A percentile compares a stretch with the other conserved stretches of the same genome.
Evolutionary conservation across 2,329 filamentous ascomycete species (phyloP).

Genomic region (Paecilomyces fulvus): DNA sequence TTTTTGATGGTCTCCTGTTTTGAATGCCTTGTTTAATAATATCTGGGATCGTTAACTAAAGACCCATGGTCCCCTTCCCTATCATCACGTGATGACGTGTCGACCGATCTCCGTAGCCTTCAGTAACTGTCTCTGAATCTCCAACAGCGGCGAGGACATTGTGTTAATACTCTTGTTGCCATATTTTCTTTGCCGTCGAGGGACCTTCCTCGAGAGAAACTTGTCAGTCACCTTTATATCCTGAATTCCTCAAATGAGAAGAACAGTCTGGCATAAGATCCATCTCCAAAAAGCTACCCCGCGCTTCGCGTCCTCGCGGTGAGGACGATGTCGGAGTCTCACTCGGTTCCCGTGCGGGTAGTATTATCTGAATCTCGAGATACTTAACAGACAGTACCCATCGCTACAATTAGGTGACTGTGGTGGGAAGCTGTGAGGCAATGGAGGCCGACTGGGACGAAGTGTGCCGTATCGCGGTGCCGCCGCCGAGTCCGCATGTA

Average conservation of each 20-base stretch:
- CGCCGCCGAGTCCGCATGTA: constrained; percentile 63
- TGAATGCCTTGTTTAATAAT: background rate
- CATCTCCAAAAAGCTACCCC: constrained; percentile 20
- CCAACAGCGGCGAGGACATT: background rate
- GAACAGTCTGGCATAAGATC: background rate
- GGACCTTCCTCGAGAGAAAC: background rate
- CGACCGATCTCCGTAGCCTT: constrained; percentile 1
- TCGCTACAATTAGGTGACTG: constrained; percentile 1
- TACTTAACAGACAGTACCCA: background rate
- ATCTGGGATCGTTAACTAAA: background rate
- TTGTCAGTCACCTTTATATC: background rate
- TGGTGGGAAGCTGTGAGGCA: constrained; percentile 12
- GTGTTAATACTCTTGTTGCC: background rate
- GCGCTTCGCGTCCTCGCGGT: constrained; percentile 24
- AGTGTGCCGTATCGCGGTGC: constrained; percentile 74
- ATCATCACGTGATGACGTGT: constrained; percentile 4
- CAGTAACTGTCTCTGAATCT: background rate
- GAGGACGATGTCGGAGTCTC: constrained; percentile 25
- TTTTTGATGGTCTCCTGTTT: too few species aligned
- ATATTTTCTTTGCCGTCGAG: background rate
- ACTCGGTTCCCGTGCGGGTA: constrained; percentile 24
- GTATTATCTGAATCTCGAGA: constrained; percentile 10
- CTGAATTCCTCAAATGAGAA: background rate
- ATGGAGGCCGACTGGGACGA: constrained; percentile 48
- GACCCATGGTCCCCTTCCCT: background rate